phyloP scores from a whole-genome alignment of 495 filamentous ascomycete genomes.

The Talaromyces ruber region DNA sequence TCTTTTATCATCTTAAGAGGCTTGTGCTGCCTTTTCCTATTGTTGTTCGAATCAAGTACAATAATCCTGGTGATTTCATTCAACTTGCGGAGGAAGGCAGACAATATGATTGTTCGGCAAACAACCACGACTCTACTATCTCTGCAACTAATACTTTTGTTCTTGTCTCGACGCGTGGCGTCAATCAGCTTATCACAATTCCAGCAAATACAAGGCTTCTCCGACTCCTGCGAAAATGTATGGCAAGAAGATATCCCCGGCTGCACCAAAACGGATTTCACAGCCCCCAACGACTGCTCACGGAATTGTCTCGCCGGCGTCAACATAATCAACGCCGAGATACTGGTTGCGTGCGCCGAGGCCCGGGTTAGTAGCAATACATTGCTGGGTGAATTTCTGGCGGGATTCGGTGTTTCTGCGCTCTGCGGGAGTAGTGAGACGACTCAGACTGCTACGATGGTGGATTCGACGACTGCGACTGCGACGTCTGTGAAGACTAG shows the following conservation, averaged over 20 bases:
- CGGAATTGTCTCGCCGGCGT: background rate
- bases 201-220: slow-evolving; percentile 2
- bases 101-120: background rate
- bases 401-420: slow-evolving; percentile 1
- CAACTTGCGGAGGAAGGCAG: background rate
- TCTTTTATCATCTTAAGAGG: background rate
- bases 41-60: background rate
- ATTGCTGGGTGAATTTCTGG: slow-evolving; percentile 1
- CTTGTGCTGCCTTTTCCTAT: background rate
- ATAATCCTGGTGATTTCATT: background rate
- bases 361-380: background rate
- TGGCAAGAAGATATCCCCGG: slow-evolving; percentile 4
- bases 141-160: background rate
- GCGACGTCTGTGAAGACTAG: background rate
- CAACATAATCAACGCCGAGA: slow-evolving; percentile 1
- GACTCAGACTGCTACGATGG: background rate
- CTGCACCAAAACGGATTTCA: slow-evolving; percentile 2
- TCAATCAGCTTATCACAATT: slow-evolving; percentile 6
- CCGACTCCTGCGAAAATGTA: background rate
- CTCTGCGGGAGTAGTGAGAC: background rate
- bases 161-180: background rate
- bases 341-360: slow-evolving; percentile 1
- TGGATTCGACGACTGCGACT: slow-evolving; percentile 2
- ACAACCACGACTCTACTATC: background rate
- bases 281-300: background rate